Conservation (phyloP, 192 early-diverging fungal species). For the Umbelopsis vinacea region DNA sequence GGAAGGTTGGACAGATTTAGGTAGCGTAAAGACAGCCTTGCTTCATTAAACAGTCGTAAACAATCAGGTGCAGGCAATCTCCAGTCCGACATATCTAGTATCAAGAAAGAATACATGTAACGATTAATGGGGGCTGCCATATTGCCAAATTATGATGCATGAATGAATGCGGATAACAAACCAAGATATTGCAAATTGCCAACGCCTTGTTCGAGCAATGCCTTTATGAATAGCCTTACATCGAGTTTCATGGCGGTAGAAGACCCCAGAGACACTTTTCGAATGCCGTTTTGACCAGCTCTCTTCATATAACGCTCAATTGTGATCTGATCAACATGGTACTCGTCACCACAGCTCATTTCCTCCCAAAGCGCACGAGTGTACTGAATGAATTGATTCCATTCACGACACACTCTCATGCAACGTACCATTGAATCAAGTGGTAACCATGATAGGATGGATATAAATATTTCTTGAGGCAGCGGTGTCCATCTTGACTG, state of each 20-base stretch:
- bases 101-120: not conserved
- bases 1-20: not conserved
- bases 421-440: slow-evolving; percentile 5
- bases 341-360: not conserved
- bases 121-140: not conserved
- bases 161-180: not conserved
- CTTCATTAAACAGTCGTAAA: not conserved
- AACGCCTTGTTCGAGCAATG: not conserved
- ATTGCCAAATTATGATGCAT: not conserved
- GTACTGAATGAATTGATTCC: not conserved
- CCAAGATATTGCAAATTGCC: not conserved
- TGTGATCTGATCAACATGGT: not conserved
- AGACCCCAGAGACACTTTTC: not conserved
- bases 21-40: not conserved
- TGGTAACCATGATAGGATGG: not conserved
- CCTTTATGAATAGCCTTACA: not conserved
- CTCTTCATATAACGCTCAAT: not conserved
- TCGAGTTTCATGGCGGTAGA: not conserved
- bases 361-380: not conserved
- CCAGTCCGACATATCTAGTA: slow-evolving; percentile 1
- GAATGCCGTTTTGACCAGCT: not conserved
- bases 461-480: not conserved
- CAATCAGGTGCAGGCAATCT: not conserved
- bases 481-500: not conserved
- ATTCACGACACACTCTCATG: not conserved